Evolutionary conservation across 106 monocot species (phyloP).

Genomic region (Xerophyta viscosa): DNA sequence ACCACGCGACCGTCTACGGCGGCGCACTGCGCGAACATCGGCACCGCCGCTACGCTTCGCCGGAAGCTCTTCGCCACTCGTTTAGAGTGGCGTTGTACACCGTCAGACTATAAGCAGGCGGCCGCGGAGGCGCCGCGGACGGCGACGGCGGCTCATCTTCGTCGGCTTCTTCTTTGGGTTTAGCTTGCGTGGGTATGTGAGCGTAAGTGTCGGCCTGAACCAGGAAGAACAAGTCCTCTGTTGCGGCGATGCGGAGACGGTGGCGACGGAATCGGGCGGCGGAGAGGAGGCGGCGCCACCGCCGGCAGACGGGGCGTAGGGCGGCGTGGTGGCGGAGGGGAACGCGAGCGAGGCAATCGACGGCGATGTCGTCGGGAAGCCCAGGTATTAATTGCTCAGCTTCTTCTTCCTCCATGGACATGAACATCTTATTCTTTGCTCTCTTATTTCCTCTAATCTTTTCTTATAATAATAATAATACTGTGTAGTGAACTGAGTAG

Average conservation of each 20-base stretch:
- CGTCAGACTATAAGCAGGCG: constrained; percentile 23
- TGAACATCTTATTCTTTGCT: too few relatives aligned
- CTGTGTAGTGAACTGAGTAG: too few relatives aligned
- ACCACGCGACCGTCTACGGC: constrained; percentile 28
- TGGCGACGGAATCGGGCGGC: constrained; percentile 3
- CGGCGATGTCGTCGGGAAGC: constrained; percentile 30
- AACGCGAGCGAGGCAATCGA: constrained; percentile 38
- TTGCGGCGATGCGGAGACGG: constrained; percentile 8
- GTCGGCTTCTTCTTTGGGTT: background rate
- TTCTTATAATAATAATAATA: too few relatives aligned
- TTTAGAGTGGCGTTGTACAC: constrained; percentile 24
- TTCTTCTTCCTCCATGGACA: too few relatives aligned
- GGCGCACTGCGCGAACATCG: constrained; percentile 59
- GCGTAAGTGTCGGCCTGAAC: constrained; percentile 8
- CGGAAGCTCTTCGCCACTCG: constrained; percentile 30
- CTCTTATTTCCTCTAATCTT: too few relatives aligned
- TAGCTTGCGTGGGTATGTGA: background rate
- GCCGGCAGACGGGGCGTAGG: constrained; percentile 22
- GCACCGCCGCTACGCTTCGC: constrained; percentile 11
- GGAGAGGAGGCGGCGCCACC: constrained; percentile 26
- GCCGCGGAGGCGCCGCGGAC: background rate
- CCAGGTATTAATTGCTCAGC: constrained; percentile 28
- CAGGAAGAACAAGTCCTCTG: constrained; percentile 30
- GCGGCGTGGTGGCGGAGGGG: constrained; percentile 18
- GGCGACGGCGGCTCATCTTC: too few relatives aligned